Base-by-base conservation (phyloP, 345 rosid genomes). In the Kernera saxatilis region DNA sequence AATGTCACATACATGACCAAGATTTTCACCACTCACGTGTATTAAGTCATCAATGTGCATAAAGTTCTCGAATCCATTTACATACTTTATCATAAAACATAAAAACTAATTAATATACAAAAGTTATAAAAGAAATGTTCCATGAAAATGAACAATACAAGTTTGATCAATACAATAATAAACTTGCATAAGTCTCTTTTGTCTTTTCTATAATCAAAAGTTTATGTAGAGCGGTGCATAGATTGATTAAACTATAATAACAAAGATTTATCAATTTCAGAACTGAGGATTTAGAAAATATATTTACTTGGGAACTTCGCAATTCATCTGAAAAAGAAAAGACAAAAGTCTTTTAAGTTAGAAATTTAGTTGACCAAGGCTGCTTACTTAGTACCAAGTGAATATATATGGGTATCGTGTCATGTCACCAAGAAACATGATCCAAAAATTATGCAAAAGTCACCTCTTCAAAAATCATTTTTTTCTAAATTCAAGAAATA, bases 381-480 rank as follows among this genome's bases (percentile, higher is more conserved):
- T 64, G 30, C 6, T 54, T 54, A 53, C 17, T 45, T 64, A 25
- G 76, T 54, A 33, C 55, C 25, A 72, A 45, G 57, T 55, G 40
- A 72, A 64, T 45, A 55, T 35, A 17, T 62, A 17, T 71, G 51
- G n/a, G n/a, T n/a, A 72, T 45, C 46, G 30, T 73, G 71, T 64
- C 71, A 45, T 45, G 71, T 45, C 57, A 54, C 71, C 43, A 73
- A 73, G 71, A 64, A 64, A 73, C 71, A 73, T 14, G 71, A 73
- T 73, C 77, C 77, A 73, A 73, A 64, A 63, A 13, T 64, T 18
- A 36, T 73, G 77, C 71, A 27, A 33, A 35, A 8, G 63, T 32
- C 55, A 62, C 57, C 51, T 54, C 50, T 64, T 64, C 22, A 8
- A 17, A 63, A 6, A 40, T 35, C 11, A 15, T 9, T n/a, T 10